These are phyloP conservation scores for Coemansia aciculifera DNA, from an alignment of 192 early-diverging fungal species.

Conservation along the genomic window DNA sequence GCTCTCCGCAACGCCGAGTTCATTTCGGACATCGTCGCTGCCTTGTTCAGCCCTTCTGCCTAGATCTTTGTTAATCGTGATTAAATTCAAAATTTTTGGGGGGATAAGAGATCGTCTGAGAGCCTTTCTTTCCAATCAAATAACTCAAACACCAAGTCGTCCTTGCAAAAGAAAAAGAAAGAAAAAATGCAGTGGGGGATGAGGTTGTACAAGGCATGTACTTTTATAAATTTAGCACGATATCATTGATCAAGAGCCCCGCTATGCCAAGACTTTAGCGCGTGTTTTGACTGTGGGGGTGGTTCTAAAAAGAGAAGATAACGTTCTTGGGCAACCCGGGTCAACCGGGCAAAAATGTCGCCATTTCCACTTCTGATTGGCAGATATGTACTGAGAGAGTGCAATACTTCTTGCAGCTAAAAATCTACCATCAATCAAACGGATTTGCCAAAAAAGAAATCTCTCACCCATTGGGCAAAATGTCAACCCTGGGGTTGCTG, in stretches of 20 bases:
- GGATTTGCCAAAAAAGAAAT: neutral
- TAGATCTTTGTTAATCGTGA: neutral
- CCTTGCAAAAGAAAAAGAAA: no score
- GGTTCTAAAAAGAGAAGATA: no score
- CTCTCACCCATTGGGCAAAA: neutral
- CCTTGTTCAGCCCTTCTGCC: slow-evolving; percentile 4
- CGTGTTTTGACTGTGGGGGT: no score
- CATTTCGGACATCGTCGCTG: slow-evolving; percentile 36
- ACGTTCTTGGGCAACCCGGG: neutral
- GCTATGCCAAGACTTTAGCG: no score
- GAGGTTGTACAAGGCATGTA: neutral
- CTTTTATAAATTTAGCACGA: no score
- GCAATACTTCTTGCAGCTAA: neutral
- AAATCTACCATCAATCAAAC: neutral
- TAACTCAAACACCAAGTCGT: no score
- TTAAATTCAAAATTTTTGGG: neutral
- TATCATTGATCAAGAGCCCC: neutral
- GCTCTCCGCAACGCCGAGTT: slow-evolving; percentile 37
- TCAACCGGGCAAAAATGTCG: neutral
- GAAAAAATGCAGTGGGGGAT: no score
- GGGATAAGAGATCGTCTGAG: no score
- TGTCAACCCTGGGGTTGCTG: neutral
- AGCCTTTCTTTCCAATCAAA: neutral
- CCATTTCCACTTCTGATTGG: neutral
- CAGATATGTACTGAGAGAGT: neutral